These are phyloP conservation scores for Rubus parviflorus DNA, from an alignment of 306 rosid species.

Conservation along the genomic window DNA sequence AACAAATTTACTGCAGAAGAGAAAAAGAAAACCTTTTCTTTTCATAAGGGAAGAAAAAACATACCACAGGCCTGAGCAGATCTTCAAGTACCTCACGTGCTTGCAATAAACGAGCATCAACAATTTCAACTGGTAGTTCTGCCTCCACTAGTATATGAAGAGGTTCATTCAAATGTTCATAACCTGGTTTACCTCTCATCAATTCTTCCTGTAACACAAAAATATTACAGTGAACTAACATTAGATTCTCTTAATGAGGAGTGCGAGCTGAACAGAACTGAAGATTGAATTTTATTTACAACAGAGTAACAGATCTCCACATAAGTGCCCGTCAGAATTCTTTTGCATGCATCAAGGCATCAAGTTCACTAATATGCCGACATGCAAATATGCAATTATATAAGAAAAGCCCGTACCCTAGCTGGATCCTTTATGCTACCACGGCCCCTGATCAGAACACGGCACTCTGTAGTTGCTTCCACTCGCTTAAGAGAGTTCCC, in stretches of 20 bases:
- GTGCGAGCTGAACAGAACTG: background rate
- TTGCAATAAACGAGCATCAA: constrained; percentile 80
- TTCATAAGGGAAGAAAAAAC: background rate
- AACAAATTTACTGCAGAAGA: constrained; percentile 14
- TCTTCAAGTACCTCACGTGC: constrained; percentile 78
- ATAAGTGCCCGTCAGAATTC: background rate
- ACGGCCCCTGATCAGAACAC: constrained; percentile 95
- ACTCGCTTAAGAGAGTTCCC: constrained; percentile 99
- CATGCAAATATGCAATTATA: background rate
- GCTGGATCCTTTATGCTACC: constrained; percentile 97
- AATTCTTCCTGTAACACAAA: constrained; percentile 67
- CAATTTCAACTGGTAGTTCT: constrained; percentile 81
- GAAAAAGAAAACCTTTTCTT: background rate
- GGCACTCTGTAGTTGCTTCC: constrained; percentile 91
- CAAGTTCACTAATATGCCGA: background rate
- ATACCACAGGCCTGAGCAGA: constrained; percentile 81
- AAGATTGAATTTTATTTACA: background rate
- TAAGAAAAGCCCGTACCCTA: constrained; percentile 47
- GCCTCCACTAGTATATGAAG: constrained; percentile 93
- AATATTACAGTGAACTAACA: constrained; percentile 5
- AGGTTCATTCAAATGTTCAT: constrained; percentile 90
- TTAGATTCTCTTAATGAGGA: background rate
- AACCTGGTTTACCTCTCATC: constrained; percentile 95
- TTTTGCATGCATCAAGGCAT: background rate
- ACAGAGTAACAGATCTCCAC: background rate